A percentile compares a stretch with the other conserved stretches of the same genome.
These are phyloP conservation scores for Ophiocytium majus DNA, from an alignment of 352 stramenopile species.

Conservation along the genomic window DNA sequence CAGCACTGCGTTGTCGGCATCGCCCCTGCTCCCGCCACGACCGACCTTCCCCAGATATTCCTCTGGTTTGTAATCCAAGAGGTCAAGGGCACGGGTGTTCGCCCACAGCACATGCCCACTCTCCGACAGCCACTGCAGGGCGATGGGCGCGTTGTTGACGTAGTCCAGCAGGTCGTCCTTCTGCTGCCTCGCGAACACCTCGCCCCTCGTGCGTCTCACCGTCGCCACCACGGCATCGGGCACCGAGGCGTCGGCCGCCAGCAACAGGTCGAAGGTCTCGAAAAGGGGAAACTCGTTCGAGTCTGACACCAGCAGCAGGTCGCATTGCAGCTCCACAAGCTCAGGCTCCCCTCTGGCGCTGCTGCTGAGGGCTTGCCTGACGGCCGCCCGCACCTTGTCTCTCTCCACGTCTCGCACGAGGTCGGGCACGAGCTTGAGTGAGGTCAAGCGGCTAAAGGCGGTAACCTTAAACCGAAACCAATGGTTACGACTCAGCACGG, in stretches of 20 bases:
- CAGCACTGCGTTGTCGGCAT: no score
- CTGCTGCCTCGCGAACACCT: neutral
- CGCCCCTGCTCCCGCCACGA: no score
- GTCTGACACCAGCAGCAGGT: neutral
- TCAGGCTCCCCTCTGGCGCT: neutral
- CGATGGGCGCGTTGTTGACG: slow-evolving; percentile 62
- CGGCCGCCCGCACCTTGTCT: neutral
- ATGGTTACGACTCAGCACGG: neutral
- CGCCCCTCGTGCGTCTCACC: neutral
- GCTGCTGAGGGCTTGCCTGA: neutral
- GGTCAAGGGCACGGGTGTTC: slow-evolving; percentile 56
- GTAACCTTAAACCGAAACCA: neutral
- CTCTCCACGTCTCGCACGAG: neutral
- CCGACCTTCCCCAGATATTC: slow-evolving; percentile 62
- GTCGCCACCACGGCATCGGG: neutral
- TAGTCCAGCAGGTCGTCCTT: slow-evolving; percentile 61
- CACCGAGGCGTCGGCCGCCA: neutral
- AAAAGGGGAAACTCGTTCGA: neutral
- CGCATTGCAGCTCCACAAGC: neutral
- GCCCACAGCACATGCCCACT: slow-evolving; percentile 59
- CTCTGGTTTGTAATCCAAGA: slow-evolving; percentile 60
- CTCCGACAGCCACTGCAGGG: slow-evolving; percentile 60
- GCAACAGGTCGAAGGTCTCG: neutral
- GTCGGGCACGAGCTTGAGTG: neutral
- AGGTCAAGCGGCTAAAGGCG: neutral